Conservation (phyloP, 345 rosid genomes). For the Camelina sativa region DNA sequence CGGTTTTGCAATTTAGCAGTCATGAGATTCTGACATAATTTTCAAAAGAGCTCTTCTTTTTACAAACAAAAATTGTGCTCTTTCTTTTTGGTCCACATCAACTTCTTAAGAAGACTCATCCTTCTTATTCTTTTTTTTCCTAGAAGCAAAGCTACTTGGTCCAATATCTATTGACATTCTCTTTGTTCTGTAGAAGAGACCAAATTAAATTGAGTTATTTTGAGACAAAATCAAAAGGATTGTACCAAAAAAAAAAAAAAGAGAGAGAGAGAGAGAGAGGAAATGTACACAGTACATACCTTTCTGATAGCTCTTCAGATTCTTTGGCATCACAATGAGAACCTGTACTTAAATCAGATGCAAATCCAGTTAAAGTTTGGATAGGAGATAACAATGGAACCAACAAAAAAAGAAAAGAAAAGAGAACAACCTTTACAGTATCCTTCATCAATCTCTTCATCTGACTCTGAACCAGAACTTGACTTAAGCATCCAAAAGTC, state of each 20-base stretch:
- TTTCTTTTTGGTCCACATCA: no score
- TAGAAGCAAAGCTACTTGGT: no score
- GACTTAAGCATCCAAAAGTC: conserved; percentile 92
- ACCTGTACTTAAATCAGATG: conserved; percentile 13
- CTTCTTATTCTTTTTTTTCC: no score
- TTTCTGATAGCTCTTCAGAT: conserved; percentile 60
- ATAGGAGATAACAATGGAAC: neutral
- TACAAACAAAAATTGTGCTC: no score
- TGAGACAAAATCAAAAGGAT: neutral
- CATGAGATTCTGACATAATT: no score
- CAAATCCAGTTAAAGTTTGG: conserved; percentile 6
- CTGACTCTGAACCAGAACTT: conserved; percentile 72
- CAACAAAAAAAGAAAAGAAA: neutral
- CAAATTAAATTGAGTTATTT: neutral
- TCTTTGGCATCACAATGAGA: conserved; percentile 51
- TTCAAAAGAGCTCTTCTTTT: no score
- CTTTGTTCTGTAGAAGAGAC: conserved; percentile 61
- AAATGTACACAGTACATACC: conserved; percentile 41
- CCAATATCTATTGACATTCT: neutral
- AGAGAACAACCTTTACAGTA: conserved; percentile 51
- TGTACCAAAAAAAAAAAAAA: neutral
- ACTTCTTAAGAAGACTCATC: no score
- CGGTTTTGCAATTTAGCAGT: no score
- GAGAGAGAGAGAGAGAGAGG: neutral
- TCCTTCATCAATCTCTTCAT: conserved; percentile 55